Evolutionary conservation across 2,329 filamentous ascomycete species (phyloP).

Genomic region (Mycocentrospora acerina): DNA sequence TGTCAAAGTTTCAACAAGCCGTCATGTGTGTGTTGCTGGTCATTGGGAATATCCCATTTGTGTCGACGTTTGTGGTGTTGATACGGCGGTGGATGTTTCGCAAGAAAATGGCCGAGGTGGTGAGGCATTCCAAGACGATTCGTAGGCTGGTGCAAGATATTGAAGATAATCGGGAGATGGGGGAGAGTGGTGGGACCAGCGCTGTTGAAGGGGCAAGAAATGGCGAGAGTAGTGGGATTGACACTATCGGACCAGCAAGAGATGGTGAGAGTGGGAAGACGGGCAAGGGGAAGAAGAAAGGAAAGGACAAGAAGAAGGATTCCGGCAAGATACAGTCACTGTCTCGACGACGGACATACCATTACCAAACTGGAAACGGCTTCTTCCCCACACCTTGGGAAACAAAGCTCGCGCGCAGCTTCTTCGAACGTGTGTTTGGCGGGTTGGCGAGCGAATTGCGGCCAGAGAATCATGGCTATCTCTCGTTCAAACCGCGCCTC

Average conservation of each 20-base stretch:
- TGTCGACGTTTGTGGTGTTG: conserved; percentile 30
- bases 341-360: conserved; percentile 20
- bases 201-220: conserved; percentile 6
- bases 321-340: conserved; percentile 12
- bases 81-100: conserved; percentile 28
- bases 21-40: conserved; percentile 27
- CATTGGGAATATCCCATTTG: conserved; percentile 35
- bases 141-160: conserved; percentile 26
- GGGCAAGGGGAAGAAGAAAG: conserved; percentile 2
- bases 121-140: conserved; percentile 28
- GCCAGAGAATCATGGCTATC: conserved; percentile 28
- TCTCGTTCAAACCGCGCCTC: conserved; percentile 34
- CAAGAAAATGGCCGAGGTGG: conserved; percentile 29
- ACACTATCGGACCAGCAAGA: conserved; percentile 5
- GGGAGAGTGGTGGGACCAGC: conserved; percentile 6
- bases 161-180: conserved; percentile 14
- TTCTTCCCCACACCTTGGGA: conserved; percentile 37
- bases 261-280: no score
- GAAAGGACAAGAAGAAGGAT: neutral
- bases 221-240: conserved; percentile 6
- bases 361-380: conserved; percentile 30
- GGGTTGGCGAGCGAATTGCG: conserved; percentile 20
- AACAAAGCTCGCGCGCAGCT: conserved; percentile 20
- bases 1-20: conserved; percentile 31
- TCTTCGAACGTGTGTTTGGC: conserved; percentile 23